phyloP scores from a whole-genome alignment of 768 basidiomycete genomes.

The Pleurotus tuber-regium region DNA sequence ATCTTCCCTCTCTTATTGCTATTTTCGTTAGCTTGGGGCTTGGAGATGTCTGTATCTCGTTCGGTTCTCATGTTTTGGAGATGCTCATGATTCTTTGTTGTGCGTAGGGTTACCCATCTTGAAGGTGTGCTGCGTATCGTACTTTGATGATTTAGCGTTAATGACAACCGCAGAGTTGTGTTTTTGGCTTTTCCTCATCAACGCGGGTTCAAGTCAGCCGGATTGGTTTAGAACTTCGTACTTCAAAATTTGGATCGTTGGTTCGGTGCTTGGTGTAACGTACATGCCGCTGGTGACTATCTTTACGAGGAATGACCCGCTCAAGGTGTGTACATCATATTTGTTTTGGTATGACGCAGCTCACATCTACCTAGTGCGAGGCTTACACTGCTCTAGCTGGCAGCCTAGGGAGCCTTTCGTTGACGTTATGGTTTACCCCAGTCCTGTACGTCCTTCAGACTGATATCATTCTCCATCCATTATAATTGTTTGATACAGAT shows the following conservation, averaged over 20 bases:
- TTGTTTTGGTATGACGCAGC: slow-evolving; percentile 3
- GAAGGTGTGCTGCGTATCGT: slow-evolving; percentile 59
- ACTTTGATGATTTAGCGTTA: slow-evolving; percentile 7
- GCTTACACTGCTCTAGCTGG: slow-evolving; percentile 70
- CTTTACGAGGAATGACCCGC: slow-evolving; percentile 54
- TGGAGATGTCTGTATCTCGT: slow-evolving; percentile 62
- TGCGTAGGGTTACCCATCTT: slow-evolving; percentile 66
- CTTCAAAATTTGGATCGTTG: slow-evolving; percentile 71
- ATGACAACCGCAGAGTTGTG: slow-evolving; percentile 57
- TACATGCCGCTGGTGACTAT: slow-evolving; percentile 73
- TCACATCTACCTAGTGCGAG: slow-evolving; percentile 49
- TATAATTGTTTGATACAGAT: slow-evolving; percentile 34
- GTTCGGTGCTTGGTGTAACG: slow-evolving; percentile 55
- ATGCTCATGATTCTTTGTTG: not conserved
- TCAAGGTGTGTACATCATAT: slow-evolving; percentile 44
- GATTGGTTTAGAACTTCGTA: slow-evolving; percentile 78
- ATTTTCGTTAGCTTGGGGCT: slow-evolving; percentile 65
- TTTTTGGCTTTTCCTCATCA: slow-evolving; percentile 85
- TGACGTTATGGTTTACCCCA: slow-evolving; percentile 76
- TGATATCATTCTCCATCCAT: slow-evolving; percentile 3
- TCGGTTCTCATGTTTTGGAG: not conserved
- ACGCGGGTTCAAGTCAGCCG: slow-evolving; percentile 55
- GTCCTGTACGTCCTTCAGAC: slow-evolving; percentile 47
- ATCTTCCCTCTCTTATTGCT: slow-evolving; percentile 66
- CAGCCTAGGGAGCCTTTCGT: slow-evolving; percentile 60